Evolutionary conservation across 1,284 basidiomycete species (phyloP).

Genomic region (Moniliella sp.): DNA sequence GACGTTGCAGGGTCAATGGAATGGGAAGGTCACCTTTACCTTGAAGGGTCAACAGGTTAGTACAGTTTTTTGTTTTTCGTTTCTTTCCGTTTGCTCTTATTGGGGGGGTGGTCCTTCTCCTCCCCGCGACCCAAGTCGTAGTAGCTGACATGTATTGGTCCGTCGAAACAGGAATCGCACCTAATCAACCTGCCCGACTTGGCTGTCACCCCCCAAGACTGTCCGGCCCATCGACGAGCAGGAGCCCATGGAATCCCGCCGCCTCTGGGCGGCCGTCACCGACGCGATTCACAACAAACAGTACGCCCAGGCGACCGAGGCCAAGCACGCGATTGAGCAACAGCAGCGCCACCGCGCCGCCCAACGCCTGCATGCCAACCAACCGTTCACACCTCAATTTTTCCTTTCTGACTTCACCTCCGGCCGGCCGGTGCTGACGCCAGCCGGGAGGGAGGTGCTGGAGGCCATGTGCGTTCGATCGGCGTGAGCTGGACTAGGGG

Average conservation of each 20-base stretch:
- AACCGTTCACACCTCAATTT: too few relatives aligned
- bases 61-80: constrained; percentile 31
- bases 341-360: constrained; percentile 17
- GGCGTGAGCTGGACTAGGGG: too few relatives aligned
- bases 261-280: constrained; percentile 64
- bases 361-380: too few relatives aligned
- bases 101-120: too few relatives aligned
- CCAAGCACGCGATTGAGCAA: constrained; percentile 27
- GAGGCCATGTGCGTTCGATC: too few relatives aligned
- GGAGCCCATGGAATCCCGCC: constrained; percentile 57
- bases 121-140: too few relatives aligned
- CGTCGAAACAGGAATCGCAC: constrained; percentile 42
- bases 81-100: background rate
- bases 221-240: constrained; percentile 65
- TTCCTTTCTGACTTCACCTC: constrained; percentile 53
- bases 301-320: constrained; percentile 38
- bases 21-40: constrained; percentile 58
- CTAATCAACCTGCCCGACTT: constrained; percentile 56
- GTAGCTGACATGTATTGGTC: too few relatives aligned
- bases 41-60: constrained; percentile 43
- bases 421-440: constrained; percentile 51
- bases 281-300: constrained; percentile 54
- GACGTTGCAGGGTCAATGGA: constrained; percentile 70
- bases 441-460: constrained; percentile 21
- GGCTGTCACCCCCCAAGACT: constrained; percentile 57